Evolutionary conservation across 2,329 filamentous ascomycete species (phyloP), one percentile per base, ranked within the genome.

Genomic region (Xylariaceae sp.): DNA sequence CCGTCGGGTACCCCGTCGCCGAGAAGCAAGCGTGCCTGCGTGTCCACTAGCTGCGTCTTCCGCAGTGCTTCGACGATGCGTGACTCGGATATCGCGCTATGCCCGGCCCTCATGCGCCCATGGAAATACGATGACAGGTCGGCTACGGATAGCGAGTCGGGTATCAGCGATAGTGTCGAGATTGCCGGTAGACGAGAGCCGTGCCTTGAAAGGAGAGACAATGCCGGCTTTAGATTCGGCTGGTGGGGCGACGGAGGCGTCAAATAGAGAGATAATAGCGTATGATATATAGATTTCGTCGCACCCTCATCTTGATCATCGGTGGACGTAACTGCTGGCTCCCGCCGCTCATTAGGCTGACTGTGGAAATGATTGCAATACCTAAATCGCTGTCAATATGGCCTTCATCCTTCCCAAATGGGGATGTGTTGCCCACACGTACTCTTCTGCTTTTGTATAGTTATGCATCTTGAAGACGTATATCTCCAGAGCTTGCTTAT

Each of bases 401-500:
- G 16, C 8, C 13, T 3, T 19, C n/a, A n/a, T 8, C 10, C 41
- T 13, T 8, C 10, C 15, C 15, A 8, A 16, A 32, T 51, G n/a
- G 30, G 6, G 5, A 40, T 22, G n/a, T 2, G 34, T 21, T 45
- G 18, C 18, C 15, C 8, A 39, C 26, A 77, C 84, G 57, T 75
- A 96, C 86, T 96, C 90, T 80, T 99, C 94, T 30, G 94, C 94
- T 71, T 96, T 97, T 12, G 75, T 76, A 58, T 89, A 92, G 69
- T 96, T 87, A 61, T 88, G 76, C 70, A 99, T 82, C 70, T 92
- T 94, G 73, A 96, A 99, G 26, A 97, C 92, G 68, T 96, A 99
- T 49, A 99, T 96, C 68, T 94, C 88, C n/a, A 99, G 75, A 0
- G 94, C 94, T 71, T 97, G 91, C 67, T 90, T 92, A 73, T 99